Percentiles rank a stretch among this genome's conserved stretches.
These are phyloP conservation scores for Pseudocercospora eumusae DNA, from an alignment of 2,329 filamentous ascomycete species.

Conservation along the genomic window DNA sequence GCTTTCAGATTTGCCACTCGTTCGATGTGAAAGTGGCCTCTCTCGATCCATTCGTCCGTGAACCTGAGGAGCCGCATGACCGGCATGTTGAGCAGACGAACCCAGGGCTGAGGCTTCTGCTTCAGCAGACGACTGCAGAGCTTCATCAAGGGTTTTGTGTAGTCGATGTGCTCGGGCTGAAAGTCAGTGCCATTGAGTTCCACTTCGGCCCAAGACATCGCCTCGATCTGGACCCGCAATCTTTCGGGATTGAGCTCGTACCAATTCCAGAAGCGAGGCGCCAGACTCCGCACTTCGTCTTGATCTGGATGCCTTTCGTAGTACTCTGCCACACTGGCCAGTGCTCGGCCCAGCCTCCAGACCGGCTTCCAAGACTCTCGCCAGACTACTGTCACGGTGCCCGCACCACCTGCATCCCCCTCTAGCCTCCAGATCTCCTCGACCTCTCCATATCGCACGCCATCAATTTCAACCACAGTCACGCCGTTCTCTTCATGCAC, in stretches of 20 bases:
- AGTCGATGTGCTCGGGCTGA: background rate
- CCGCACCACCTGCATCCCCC: background rate
- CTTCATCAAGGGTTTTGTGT: slow-evolving; percentile 8
- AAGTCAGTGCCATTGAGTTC: background rate
- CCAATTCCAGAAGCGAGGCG: slow-evolving; percentile 11
- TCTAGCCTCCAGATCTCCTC: background rate
- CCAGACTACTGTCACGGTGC: background rate
- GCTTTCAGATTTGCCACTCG: background rate
- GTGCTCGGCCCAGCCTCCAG: slow-evolving; percentile 6
- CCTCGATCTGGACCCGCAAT: background rate
- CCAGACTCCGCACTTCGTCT: background rate
- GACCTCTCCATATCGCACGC: background rate
- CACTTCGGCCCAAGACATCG: background rate
- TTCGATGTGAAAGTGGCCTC: slow-evolving; percentile 3
- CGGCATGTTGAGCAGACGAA: slow-evolving; percentile 3
- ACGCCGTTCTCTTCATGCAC: background rate
- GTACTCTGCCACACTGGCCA: slow-evolving; percentile 1
- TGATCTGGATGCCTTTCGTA: slow-evolving; percentile 4
- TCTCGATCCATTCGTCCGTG: background rate
- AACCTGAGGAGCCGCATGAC: slow-evolving; percentile 7
- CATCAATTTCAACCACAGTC: background rate
- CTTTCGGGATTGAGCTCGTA: background rate
- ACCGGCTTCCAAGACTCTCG: slow-evolving; percentile 10
- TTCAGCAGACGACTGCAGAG: background rate
- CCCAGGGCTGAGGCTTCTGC: background rate